These are phyloP conservation scores for Nicotiana tabacum DNA, from an alignment of 257 asterid species.

Conservation along the genomic window DNA sequence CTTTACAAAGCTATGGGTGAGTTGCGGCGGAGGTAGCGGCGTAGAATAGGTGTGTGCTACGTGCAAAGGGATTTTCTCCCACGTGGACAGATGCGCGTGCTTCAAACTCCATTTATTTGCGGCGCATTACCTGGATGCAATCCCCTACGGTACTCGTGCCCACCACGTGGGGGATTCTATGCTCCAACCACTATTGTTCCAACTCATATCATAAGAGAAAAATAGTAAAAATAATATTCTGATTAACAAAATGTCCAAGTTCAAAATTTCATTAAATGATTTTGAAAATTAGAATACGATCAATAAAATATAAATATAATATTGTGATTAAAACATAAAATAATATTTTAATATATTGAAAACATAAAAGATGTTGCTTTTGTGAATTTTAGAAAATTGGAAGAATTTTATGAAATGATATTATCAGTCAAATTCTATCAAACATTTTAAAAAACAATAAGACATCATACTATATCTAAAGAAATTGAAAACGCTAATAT, in stretches of 20 bases:
- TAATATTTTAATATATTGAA: too few relatives aligned
- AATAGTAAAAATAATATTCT: too few relatives aligned
- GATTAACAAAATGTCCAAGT: neutral
- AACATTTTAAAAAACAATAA: too few relatives aligned
- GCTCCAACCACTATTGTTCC: neutral
- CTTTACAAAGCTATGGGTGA: neutral
- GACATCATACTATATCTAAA: too few relatives aligned
- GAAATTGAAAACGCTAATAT: too few relatives aligned
- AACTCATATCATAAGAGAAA: neutral
- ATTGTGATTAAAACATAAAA: too few relatives aligned
- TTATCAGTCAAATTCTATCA: too few relatives aligned
- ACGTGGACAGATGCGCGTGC: conserved; percentile 21
- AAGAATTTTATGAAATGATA: too few relatives aligned
- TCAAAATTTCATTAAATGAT: neutral
- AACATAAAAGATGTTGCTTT: too few relatives aligned
- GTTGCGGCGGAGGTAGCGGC: conserved; percentile 27
- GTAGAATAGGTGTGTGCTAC: conserved; percentile 2
- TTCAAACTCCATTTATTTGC: conserved; percentile 19
- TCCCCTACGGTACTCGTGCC: neutral
- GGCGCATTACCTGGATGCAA: conserved; percentile 24
- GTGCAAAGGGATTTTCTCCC: neutral
- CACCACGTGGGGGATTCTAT: neutral
- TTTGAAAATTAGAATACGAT: too few relatives aligned
- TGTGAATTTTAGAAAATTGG: too few relatives aligned
- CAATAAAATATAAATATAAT: too few relatives aligned